Evolutionary conservation across 192 early-diverging fungal species (phyloP), one percentile per base, ranked within the genome.

Genomic region (Linnemannia hyalina): DNA sequence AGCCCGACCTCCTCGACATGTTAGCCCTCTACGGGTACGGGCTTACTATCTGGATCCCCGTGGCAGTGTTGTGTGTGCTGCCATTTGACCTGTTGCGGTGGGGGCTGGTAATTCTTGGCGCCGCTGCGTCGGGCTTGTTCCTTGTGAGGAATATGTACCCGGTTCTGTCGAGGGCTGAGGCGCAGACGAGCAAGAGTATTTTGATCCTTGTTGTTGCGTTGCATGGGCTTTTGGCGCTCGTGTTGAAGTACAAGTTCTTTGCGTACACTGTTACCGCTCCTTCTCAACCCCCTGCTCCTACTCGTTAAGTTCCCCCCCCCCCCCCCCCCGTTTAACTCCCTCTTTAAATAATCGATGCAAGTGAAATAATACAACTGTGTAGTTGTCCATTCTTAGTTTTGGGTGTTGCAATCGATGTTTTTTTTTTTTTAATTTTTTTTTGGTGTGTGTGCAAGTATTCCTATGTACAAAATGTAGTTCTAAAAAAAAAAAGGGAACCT

Each of bases 1-100:
- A 93, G 23, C 95, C 96, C 15, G 93, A 91, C 26, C 87, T 99
- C 18, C 83, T 99, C 49, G 96, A 98, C 86, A 92, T 96, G 75
- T 73, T 97, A 26, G 93, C 94, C 81, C 90, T 98, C 26, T 98
- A 97, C 88, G 99, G 98, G 11, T 99, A 99, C 81, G 93, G 94
- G 3, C 88, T 99, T 87, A 92, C 96, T 10, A 88, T 98, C 44
- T 99, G 98, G 98, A 93, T 99, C 69, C 98, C 97, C 16, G 93
- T 97, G 40, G 93, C 97, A 20, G 69, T 97, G n/a, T 73, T 98
- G 11, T 95, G 95, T 85, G 90, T 98, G 55, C 78, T 97, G 73
- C 98, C 97, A 0, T 91, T 86, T 68, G 94, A 96, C 44, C 88
- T 95, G 79, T 86, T 97, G 44, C 92, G 96, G 42, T 98, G 97